Percentiles rank a stretch among this genome's conserved stretches.
Evolutionary conservation across 495 filamentous ascomycete genomes (phyloP).

Genomic region (Neurospora sp.): DNA sequence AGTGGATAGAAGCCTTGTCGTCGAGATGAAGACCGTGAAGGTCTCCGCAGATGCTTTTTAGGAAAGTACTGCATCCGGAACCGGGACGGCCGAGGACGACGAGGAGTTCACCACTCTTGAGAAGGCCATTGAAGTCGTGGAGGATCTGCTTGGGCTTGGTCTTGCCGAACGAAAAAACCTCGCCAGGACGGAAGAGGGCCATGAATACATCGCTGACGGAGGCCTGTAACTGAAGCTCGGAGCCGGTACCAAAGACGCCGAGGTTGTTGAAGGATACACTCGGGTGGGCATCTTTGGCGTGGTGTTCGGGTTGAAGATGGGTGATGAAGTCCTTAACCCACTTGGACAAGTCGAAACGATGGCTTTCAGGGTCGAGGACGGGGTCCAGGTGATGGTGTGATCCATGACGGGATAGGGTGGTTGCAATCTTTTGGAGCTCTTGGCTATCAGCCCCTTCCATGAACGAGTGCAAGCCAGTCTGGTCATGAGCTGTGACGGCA

Average conservation of each 20-base stretch:
- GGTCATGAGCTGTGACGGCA: not conserved
- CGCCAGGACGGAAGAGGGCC: conserved; percentile 28
- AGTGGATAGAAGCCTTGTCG: conserved; percentile 37
- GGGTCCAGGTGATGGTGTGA: conserved; percentile 2
- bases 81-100: conserved; percentile 66
- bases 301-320: conserved; percentile 9
- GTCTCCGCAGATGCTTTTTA: conserved; percentile 38
- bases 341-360: conserved; percentile 14
- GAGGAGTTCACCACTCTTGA: conserved; percentile 69
- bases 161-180: conserved; percentile 29
- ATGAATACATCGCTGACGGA: too few species aligned
- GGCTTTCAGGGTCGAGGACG: conserved; percentile 14
- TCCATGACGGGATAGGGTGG: conserved; percentile 12
- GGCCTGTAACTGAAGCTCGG: conserved; percentile 45
- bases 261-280: conserved; percentile 44
- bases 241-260: conserved; percentile 44
- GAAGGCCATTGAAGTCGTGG: conserved; percentile 59
- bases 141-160: conserved; percentile 46
- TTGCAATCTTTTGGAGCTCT: conserved; percentile 18
- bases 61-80: conserved; percentile 41
- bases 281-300: not conserved
- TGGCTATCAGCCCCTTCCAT: conserved; percentile 11
- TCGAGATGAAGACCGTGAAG: conserved; percentile 41
- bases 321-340: conserved; percentile 16
- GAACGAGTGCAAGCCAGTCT: not conserved